Evolutionary conservation across 1,284 basidiomycete species (phyloP), one percentile per base, ranked within the genome.

Genomic region (Trichosporon coremiiforme): DNA sequence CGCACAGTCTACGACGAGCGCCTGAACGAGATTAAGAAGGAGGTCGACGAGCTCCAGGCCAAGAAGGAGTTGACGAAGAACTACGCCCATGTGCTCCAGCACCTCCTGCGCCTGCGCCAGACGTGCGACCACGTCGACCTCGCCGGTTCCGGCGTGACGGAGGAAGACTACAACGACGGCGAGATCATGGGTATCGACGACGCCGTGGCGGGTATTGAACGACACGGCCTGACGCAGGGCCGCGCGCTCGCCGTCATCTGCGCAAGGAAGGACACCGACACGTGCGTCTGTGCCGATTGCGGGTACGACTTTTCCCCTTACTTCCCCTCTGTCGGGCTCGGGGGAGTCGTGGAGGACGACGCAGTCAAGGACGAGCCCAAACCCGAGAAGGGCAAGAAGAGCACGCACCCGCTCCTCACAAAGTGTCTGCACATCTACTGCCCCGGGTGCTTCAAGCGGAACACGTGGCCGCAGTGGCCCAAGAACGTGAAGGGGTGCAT

Each of bases 61-160:
- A 92, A 91, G 80, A 92, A 92, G 76, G 92, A 95, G 81, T 90
- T 97, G 65, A 79, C 82, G 45, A 95, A 95, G 88, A 98, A 98
- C 80, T 98, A 98, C 77, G 96, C 97, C 70, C 94, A 95, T 66
- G 97, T 99, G 76, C 84, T 99, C 74, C 95, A 98, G 85, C 95
- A 96, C 86, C 91, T 98, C 69, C 86, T 98, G 67, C 91, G 94
- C 9, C 87, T 99, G 47, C 91, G 97, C 50, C 95, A 99, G 85
- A 98, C 98, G 66, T 99, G 97, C 85, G 94, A 98, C 80, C 95
- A 99, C 84, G 92, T 90, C 75, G 94, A 95, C 76, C 87, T 99
- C 41, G 93, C 98, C 1, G 87, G 91, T 79, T 73, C 80, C 36
- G 79, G 82, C 69, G 73, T 76, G 25, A 73, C 82, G 36, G 79